phyloP scores from a whole-genome alignment of 495 filamentous ascomycete genomes.

The Penicillium lagena region DNA sequence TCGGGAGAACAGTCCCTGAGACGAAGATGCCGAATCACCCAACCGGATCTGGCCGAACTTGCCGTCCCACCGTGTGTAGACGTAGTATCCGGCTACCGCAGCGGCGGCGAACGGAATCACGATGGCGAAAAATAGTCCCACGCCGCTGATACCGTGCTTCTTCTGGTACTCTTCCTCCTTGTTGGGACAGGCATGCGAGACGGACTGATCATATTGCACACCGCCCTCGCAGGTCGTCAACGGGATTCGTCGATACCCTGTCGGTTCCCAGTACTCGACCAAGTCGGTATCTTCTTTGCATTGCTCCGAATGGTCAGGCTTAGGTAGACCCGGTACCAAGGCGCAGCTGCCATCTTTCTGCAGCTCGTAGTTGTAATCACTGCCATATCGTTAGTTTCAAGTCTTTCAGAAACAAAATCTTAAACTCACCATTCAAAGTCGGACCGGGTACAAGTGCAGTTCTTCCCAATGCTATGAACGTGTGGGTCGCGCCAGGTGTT shows the following conservation, averaged over 20 bases:
- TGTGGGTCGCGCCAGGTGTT: conserved; percentile 71
- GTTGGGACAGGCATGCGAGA: conserved; percentile 58
- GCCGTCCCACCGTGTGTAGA: conserved; percentile 77
- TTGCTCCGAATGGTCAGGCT: conserved; percentile 55
- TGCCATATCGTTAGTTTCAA: conserved; percentile 27
- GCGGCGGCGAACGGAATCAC: conserved; percentile 65
- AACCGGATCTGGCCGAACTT: conserved; percentile 89
- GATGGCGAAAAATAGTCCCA: conserved; percentile 83
- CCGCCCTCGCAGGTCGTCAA: conserved; percentile 80
- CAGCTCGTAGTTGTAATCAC: conserved; percentile 90
- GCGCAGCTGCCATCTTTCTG: conserved; percentile 66
- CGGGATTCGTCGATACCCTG: conserved; percentile 86
- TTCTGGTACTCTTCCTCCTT: conserved; percentile 71
- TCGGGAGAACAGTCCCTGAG: conserved; percentile 47
- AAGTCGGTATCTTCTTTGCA: conserved; percentile 62
- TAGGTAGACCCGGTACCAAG: conserved; percentile 62
- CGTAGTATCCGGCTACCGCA: conserved; percentile 69
- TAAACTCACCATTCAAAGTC: conserved; percentile 89
- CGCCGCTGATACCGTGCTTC: conserved; percentile 62
- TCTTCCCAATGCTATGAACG: conserved; percentile 49
- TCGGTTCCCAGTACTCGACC: conserved; percentile 71
- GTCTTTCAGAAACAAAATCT: not conserved
- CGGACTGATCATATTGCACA: conserved; percentile 56
- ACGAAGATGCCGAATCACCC: conserved; percentile 49
- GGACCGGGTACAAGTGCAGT: conserved; percentile 73